Percentiles rank a stretch among this genome's conserved stretches.
phyloP scores from a whole-genome alignment of 768 basidiomycete genomes.

The Rhodocollybia butyracea region DNA sequence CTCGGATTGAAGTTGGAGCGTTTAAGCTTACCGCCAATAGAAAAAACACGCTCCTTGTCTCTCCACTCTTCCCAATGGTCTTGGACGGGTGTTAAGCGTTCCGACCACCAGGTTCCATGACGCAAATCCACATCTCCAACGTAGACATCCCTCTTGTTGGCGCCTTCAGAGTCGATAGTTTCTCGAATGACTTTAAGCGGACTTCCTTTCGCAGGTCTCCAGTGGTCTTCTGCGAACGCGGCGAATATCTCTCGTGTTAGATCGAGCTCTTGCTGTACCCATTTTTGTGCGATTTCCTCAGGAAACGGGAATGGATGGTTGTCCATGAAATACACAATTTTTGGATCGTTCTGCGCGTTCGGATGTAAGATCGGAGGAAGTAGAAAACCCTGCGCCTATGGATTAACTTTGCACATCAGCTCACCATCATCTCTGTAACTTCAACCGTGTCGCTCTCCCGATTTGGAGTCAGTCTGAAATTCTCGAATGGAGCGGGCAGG shows the following conservation, averaged over 20 bases:
- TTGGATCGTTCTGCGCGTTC: conserved; percentile 13
- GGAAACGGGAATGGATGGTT: conserved; percentile 13
- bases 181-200: conserved; percentile 9
- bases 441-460: conserved; percentile 11
- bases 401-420: not conserved
- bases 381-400: too few relatives aligned
- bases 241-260: not conserved
- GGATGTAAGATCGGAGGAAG: not conserved
- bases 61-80: conserved; percentile 14
- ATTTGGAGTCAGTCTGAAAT: conserved; percentile 9
- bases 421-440: conserved; percentile 14
- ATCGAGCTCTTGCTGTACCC: not conserved
- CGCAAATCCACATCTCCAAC: conserved; percentile 12
- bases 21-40: conserved; percentile 9
- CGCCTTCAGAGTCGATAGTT: not conserved
- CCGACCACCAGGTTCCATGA: not conserved
- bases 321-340: conserved; percentile 12
- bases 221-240: not conserved
- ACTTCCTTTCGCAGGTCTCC: not conserved
- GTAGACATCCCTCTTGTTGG: conserved; percentile 5
- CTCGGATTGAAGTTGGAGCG: not conserved
- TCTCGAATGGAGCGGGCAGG: conserved; percentile 13
- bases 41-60: conserved; percentile 4
- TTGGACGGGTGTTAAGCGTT: conserved; percentile 11
- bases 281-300: not conserved